phyloP scores from a whole-genome alignment of 768 basidiomycete species.

The Boletus tomentosulus region DNA sequence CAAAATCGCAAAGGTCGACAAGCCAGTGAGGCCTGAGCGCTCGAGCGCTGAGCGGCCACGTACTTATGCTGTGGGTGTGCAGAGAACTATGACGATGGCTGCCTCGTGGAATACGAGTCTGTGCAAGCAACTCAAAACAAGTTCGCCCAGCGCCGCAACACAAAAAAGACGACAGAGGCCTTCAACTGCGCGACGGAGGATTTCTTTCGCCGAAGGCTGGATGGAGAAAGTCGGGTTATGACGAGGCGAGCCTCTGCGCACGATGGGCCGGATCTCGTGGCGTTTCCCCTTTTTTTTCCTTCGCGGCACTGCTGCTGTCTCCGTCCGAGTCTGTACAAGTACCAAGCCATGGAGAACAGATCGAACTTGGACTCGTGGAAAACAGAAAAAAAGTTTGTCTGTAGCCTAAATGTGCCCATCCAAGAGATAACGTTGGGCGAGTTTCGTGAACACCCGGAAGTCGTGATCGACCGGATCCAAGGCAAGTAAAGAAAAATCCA shows the following conservation, averaged over 20 bases:
- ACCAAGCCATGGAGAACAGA: not conserved
- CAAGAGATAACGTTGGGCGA: not conserved
- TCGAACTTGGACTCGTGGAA: not conserved
- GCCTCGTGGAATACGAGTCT: not conserved
- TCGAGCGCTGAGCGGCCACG: too few relatives aligned
- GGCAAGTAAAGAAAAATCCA: not conserved
- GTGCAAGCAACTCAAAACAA: too few relatives aligned
- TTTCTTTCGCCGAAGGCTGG: not conserved
- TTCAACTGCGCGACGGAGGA: not conserved
- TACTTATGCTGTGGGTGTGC: too few relatives aligned
- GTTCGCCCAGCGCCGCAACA: too few relatives aligned
- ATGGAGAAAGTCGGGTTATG: constrained; percentile 1
- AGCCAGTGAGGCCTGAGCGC: too few relatives aligned
- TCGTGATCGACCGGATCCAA: constrained; percentile 1
- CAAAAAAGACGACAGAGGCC: too few relatives aligned
- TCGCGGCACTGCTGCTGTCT: not conserved
- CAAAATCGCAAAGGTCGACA: not conserved
- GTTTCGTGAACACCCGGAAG: not conserved
- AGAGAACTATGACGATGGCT: not conserved
- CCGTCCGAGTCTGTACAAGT: not conserved
- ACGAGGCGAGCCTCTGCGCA: not conserved
- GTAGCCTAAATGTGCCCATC: not conserved
- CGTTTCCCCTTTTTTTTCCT: not conserved
- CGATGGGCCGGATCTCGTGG: not conserved
- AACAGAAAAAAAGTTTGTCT: not conserved